Conservation (phyloP, 257 asterid species). For the Solanum okadae region DNA sequence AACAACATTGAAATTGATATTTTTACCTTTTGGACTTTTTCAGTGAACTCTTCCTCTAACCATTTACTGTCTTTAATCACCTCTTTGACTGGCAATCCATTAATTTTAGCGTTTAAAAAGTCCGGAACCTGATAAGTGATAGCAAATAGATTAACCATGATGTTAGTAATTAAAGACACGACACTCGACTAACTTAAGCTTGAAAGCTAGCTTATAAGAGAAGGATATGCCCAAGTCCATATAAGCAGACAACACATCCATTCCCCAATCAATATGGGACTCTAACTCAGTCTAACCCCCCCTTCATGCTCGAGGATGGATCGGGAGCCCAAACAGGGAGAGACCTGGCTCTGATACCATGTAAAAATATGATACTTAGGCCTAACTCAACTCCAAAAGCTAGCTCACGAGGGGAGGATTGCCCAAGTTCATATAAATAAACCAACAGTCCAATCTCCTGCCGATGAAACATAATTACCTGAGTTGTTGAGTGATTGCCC, state of each 20-base stretch:
- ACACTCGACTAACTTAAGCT: background rate
- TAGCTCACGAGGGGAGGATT: background rate
- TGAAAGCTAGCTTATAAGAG: background rate
- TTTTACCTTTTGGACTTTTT: conserved; percentile 74
- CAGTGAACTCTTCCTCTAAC: conserved; percentile 94
- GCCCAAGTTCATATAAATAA: background rate
- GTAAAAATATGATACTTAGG: background rate
- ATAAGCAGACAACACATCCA: too few relatives aligned
- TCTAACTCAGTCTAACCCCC: too few relatives aligned
- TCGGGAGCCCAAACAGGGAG: background rate
- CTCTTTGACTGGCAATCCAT: conserved; percentile 73
- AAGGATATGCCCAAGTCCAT: background rate
- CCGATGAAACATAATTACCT: conserved; percentile 32
- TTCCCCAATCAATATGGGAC: too few relatives aligned
- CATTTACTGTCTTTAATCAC: conserved; percentile 74
- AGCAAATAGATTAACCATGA: background rate
- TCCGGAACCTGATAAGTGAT: conserved; percentile 97
- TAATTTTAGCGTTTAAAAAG: conserved; percentile 77
- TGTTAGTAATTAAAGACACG: too few relatives aligned
- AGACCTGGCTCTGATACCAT: background rate
- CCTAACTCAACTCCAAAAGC: background rate
- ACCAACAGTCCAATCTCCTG: background rate
- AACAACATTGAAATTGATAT: background rate
- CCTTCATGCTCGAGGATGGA: too few relatives aligned
- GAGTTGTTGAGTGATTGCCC: conserved; percentile 99